These are phyloP conservation scores for Fusarium floridanum DNA, from an alignment of 2,329 filamentous ascomycete genomes.

Conservation along the genomic window DNA sequence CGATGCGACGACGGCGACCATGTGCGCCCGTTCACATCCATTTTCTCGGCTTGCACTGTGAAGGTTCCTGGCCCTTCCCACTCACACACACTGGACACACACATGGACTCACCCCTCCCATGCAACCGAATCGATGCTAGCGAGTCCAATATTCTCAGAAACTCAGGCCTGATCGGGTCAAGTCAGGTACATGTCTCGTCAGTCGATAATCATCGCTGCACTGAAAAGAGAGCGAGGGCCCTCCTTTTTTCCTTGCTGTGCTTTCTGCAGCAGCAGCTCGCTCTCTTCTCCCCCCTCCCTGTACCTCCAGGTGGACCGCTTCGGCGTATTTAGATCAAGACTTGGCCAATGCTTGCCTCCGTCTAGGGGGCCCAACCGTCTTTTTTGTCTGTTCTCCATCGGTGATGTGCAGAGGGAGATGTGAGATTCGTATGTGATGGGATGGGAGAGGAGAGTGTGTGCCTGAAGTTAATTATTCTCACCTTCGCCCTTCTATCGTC, in stretches of 20 bases:
- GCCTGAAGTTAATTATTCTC: not conserved
- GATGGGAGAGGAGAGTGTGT: not conserved
- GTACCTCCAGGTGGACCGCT: conserved; percentile 18
- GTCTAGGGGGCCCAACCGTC: conserved; percentile 29
- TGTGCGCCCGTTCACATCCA: conserved; percentile 1
- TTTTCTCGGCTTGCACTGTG: conserved; percentile 25
- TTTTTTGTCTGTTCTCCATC: conserved; percentile 11
- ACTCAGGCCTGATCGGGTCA: conserved; percentile 39
- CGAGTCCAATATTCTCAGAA: conserved; percentile 17
- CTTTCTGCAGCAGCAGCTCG: not conserved
- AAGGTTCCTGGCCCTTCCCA: not conserved
- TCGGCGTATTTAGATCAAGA: conserved; percentile 41
- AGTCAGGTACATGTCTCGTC: conserved; percentile 37
- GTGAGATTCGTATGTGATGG: conserved; percentile 23
- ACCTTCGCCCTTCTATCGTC: not conserved
- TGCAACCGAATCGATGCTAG: conserved; percentile 20
- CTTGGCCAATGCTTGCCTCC: conserved; percentile 39
- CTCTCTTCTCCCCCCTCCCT: not conserved
- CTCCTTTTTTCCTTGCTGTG: conserved; percentile 4
- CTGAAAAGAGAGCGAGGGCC: conserved; percentile 10
- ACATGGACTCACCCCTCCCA: conserved; percentile 8
- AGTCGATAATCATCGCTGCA: conserved; percentile 35
- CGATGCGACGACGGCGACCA: conserved; percentile 7
- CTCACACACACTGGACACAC: not conserved
- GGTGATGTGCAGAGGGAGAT: conserved; percentile 16